Base-by-base conservation (phyloP, 164 flowering plant genomes). In the Macadamia integrifolia region DNA sequence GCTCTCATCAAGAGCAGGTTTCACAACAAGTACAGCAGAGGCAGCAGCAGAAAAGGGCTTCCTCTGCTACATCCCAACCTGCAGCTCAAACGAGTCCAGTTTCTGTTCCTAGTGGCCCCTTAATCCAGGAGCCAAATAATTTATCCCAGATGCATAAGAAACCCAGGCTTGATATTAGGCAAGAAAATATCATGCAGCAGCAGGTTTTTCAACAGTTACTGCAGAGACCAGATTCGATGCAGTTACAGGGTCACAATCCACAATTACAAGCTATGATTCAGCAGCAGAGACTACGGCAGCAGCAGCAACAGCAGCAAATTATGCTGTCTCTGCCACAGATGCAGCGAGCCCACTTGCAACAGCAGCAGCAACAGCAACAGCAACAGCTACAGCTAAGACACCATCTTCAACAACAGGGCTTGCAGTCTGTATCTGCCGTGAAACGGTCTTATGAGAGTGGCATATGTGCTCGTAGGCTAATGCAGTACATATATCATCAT, bases 401-500 rank as follows among this genome's bases (percentile, higher is more conserved):
- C 35, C 96, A 89, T 11, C 70, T 83, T 64, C 95, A 85, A 60
- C 93, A 85, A 49, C 93, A 83, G 69, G 76, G 82, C 13, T 58
- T 85, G 78, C 96, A 83, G 71, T 84, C 86, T 28, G 60, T 74
- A 61, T 58, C 87, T 62, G 73, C 72, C 1, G 55, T 79, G 69
- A 90, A 88, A 73, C 89, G 89, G 7, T 86, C 93, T 15, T 80
- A 72, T 80, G 97, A 92, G 62, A 78, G 86, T 73, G 97, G 93
- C 58, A 83, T 92, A 48, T 94, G 99, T 77, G 90, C 97, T 60
- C 93, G 97, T 23, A 80, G 98, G 63, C 67, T 94, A 65, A 95
- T 92, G 99, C 97, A 95, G 64, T 95, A 92, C 73, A 68, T 95
- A 30, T 95, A 88, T 82, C 99, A 95, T 74, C 98, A 90, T 72